Evolutionary conservation across 768 basidiomycete species (phyloP), one percentile per base, ranked within the genome.

Genomic region (Collybia nuda): DNA sequence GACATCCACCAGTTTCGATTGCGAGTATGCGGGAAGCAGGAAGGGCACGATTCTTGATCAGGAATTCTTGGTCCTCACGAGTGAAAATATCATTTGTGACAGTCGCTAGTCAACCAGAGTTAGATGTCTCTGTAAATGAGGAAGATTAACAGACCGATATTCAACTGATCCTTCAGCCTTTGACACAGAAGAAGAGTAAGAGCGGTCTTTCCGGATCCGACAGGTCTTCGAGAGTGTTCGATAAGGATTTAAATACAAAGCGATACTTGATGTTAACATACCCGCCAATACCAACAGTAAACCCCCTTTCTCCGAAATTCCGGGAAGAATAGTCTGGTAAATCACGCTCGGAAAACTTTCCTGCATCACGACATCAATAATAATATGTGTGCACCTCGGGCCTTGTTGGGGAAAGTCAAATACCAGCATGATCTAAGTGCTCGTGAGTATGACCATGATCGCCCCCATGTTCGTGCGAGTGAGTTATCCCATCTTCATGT

Each of bases 51-150:
- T 98, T 92, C 61, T 82, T 86, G 62, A 99, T 96, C 32, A 99
- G 74, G 68, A 99, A 99, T 61, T 98, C 96, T 66, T 97, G 94
- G 63, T 98, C 96, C 67, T 98, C 96, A 18, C 89, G 80, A 29
- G 96, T 99, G 71, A 99, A 99, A 65, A 99, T 99, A 69, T 99
- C 96, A 69, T 99, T 99, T n/a, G 96, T 99, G 12, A 96, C 93
- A 2, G 93, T 93, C 28, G 92, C 95, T 93, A 44, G 19, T 19
- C 8, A 32, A 50, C 39, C 38, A 29, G 50, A 5, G 41, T 40
- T 15, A 41, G 22, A 17, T 41, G 38, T 26, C 29, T 32, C 41
- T 48, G 28, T 32, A 45, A 39, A 35, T 40, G 21, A 37, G 32
- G 38, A 43, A 43, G 39, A 41, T 50, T 40, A 35, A 59, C 81